Evolutionary conservation across 1,284 basidiomycete species (phyloP), one percentile per base, ranked within the genome.

Genomic region (Fomitopsis betulina): DNA sequence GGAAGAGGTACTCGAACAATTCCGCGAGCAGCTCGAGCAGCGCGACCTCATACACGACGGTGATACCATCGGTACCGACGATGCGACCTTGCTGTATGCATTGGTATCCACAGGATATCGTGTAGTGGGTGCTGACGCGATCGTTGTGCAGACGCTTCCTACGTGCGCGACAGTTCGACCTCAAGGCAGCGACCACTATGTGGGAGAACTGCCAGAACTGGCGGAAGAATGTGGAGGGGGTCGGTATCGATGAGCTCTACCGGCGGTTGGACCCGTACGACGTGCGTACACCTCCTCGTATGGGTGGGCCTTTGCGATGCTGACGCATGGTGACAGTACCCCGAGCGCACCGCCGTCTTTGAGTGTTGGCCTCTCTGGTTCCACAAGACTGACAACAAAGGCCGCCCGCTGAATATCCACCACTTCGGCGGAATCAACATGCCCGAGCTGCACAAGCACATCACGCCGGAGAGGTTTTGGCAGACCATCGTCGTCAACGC

Each of bases 371-470:
- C 86, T 5, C 80, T 89, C 73, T 88, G 74, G 60, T 88, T 87
- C 64, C 87, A 90, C 69, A 89, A 89, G 82, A 84, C 80, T 57
- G 85, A 87, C 70, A 86, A 84, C 84, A 77, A 80, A 75, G 87
- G 87, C 23, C 82, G 86, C 5, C 87, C 87, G 1, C 63, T 90
- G 43, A 87, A 89, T 67, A 74, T 90, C 43, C 82, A 89, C 54
- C 75, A 75, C 56, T 80, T 89, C 43, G 83, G 84, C 21, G 75
- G 76, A 25, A 77, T 88, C 65, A 80, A 88, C 68, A 73, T 87
- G 32, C 73, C 77, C 32, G 81, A 83, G 62, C 75, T 90, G 33
- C 82, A 87, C 70, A 80, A 83, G 68, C 72, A 75, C 13, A 78
- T 87, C 56, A 74, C 83, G 0, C 84, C 85, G 8, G 82, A 86